These are phyloP conservation scores for Candida hungchunana DNA, from an alignment of 805 yeast species.

Conservation along the genomic window DNA sequence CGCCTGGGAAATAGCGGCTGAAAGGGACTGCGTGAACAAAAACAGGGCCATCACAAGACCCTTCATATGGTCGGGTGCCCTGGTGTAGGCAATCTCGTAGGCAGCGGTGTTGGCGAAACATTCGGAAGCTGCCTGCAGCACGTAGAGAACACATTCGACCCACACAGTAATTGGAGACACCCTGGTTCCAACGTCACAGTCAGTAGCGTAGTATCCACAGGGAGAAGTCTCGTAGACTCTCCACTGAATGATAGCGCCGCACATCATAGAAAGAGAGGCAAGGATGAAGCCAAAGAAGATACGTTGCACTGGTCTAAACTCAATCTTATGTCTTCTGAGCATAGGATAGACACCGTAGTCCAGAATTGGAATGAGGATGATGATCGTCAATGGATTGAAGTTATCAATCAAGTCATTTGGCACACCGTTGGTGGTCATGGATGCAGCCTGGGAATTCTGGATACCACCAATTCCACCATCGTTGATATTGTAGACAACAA, in stretches of 20 bases:
- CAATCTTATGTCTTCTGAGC: slow-evolving; percentile 43
- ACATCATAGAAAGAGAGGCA: slow-evolving; percentile 37
- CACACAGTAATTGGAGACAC: slow-evolving; percentile 54
- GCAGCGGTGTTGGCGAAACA: slow-evolving; percentile 80
- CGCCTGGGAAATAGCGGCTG: slow-evolving; percentile 74
- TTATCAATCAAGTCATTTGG: slow-evolving; percentile 80
- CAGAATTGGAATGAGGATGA: slow-evolving; percentile 71
- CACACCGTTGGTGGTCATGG: slow-evolving; percentile 69
- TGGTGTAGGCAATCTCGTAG: slow-evolving; percentile 77
- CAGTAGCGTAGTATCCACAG: slow-evolving; percentile 59
- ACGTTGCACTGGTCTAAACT: slow-evolving; percentile 67
- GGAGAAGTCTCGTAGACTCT: slow-evolving; percentile 68
- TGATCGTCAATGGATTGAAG: slow-evolving; percentile 70
- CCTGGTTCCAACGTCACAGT: slow-evolving; percentile 37
- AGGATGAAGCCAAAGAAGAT: slow-evolving; percentile 67
- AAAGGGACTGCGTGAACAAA: slow-evolving; percentile 69
- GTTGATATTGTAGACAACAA: slow-evolving; percentile 71
- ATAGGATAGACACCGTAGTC: slow-evolving; percentile 56
- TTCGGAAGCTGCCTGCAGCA: slow-evolving; percentile 69
- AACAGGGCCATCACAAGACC: slow-evolving; percentile 46
- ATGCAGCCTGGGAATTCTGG: slow-evolving; percentile 52
- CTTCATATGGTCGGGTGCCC: slow-evolving; percentile 62
- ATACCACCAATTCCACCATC: slow-evolving; percentile 56
- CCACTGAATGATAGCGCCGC: slow-evolving; percentile 57
- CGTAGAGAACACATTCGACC: slow-evolving; percentile 61